Evolutionary conservation across 2,329 filamentous ascomycete genomes (phyloP), one percentile per base, ranked within the genome.

Genomic region (Verticillium nonalfalfae): DNA sequence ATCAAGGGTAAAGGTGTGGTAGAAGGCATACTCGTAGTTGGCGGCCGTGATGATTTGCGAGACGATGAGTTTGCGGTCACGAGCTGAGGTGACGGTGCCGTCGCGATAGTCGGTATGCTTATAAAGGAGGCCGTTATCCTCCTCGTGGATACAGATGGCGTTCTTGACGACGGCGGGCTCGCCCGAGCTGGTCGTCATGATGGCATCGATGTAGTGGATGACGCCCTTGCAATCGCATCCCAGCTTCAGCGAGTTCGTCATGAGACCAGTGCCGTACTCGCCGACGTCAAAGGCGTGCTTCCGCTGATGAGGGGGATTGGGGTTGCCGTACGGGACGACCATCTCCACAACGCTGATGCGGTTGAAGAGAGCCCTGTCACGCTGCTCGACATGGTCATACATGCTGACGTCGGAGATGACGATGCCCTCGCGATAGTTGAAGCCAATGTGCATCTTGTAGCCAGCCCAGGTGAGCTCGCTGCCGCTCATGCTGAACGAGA

Each of bases 261-360:
- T 84, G 59, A 82, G 80, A 5, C 87, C 87, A 36, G 84, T 84
- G 15, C 87, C 87, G 7, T 81, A 85, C 64, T 89, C 86, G 3
- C 87, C 87, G 64, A 90, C 85, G 68, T 90, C 87, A 65, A 90
- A 90, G 7, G 86, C 87, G 63, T 88, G 84, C 68, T 90, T 90
- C 55, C 85, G 79, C 55, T 86, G 84, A 68, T 83, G 89, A 0
- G 86, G 86, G 2, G 81, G 75, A 5, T 87, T 79, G 9, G 83
- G 81, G 67, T 89, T 86, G 1, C 79, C 85, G 65, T 89, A 89
- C 1, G 85, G 85, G 0, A 88, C 85, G 4, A 59, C 63, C 71
- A 88, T 88, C 67, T 88, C 85, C 60, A 79, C 82, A 59, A 87
- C 75, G 45, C 79, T 79, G 38, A 87, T 68, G 3, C 85, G 77